Base-by-base conservation (phyloP, 352 stramenopile genomes). In the Pythium folliculosum region DNA sequence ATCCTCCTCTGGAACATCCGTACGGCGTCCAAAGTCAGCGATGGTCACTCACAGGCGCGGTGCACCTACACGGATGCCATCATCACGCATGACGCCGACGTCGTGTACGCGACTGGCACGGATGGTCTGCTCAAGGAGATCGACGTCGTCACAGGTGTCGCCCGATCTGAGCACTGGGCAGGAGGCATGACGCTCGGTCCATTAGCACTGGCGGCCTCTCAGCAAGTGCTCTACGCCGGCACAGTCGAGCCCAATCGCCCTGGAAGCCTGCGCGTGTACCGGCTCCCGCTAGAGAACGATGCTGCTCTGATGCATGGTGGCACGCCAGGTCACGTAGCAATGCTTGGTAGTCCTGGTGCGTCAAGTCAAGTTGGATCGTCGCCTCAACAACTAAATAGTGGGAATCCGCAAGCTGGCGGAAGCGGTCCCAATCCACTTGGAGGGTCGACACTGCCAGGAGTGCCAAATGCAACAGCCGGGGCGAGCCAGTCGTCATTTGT, bases 101-200 rank as follows among this genome's bases (percentile, higher is more conserved):
- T 91, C 1, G 79, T 97, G 7, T 97, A 97, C 52, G 89, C 91
- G 8, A 96, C 95, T 7, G 90, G 92, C n/a, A 96, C 84, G 1
- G 92, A 98, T 57, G 86, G 88, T 22, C 77, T 95, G 45, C 72
- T 98, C 2, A 96, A 96, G 53, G 89, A 96, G 58, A 88, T 97
- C 63, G 91, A 98, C 55, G 81, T 88, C 30, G 77, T 82, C 27
- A 82, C 88, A 2, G 87, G 85, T 19, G 58, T 77, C 48, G 75
- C 80, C 10, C 73, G 79, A 17, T 71, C 73, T 16, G 85, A 95
- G 37, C 84, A 93, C 54, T 89, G 73, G 60, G 78, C 71, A 45
- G 69, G 69, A 9, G 80, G 81, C 19, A 45, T 76, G 14, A 65
- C 76, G 3, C 69, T 92, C n/a, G 91, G 91, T 5, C 90, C 96